These are phyloP conservation scores for Starmerella vitae DNA, from an alignment of 805 yeast genomes.

Conservation along the genomic window DNA sequence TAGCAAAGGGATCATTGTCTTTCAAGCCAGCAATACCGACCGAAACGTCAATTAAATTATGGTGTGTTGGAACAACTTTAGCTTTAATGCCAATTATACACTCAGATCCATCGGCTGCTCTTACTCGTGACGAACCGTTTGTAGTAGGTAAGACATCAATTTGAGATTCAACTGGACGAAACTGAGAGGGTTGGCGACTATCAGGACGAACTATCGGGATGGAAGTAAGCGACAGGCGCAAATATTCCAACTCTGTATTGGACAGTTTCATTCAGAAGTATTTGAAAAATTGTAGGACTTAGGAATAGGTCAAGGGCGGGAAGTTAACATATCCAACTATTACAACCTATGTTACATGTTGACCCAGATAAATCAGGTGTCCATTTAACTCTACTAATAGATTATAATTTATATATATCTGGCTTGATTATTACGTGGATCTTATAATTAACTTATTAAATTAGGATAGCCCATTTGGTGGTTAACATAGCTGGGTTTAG, in stretches of 20 bases:
- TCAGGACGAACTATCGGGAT: slow-evolving; percentile 69
- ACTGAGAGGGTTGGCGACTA: slow-evolving; percentile 59
- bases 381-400: no score
- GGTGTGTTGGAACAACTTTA: slow-evolving; percentile 42
- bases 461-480: no score
- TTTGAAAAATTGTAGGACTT: no score
- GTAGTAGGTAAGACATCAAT: slow-evolving; percentile 73
- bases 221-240: slow-evolving; percentile 54
- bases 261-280: slow-evolving; percentile 31
- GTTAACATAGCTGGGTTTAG: background rate
- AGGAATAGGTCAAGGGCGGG: no score
- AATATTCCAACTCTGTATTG: slow-evolving; percentile 36
- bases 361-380: no score
- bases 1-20: slow-evolving; percentile 61
- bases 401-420: no score
- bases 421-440: no score
- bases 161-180: slow-evolving; percentile 74
- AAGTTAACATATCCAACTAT: no score
- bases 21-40: slow-evolving; percentile 56
- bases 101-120: slow-evolving; percentile 82
- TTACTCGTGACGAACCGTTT: slow-evolving; percentile 82
- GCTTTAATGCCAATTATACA: slow-evolving; percentile 85
- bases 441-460: no score
- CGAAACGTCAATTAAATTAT: slow-evolving; percentile 52
- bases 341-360: no score